Percentiles rank a stretch among this genome's conserved stretches.
phyloP scores from a whole-genome alignment of 306 rosid species.

The Erythrophleum fordii region DNA sequence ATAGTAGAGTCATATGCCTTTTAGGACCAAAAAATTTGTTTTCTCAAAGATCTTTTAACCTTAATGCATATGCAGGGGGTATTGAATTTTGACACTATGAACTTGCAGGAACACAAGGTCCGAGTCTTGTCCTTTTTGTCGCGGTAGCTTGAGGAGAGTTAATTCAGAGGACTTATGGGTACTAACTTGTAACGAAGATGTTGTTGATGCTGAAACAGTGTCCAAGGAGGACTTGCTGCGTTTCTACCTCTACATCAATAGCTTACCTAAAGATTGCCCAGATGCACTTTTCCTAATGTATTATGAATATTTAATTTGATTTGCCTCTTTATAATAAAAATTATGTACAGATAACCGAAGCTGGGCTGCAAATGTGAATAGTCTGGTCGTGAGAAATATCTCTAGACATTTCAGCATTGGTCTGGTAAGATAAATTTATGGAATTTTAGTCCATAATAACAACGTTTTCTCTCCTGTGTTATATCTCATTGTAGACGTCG shows the following conservation, averaged over 20 bases:
- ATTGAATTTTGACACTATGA: constrained; percentile 20
- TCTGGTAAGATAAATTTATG: constrained; percentile 46
- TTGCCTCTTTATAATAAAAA: constrained; percentile 38
- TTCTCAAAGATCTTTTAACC: too few relatives aligned
- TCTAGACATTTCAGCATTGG: constrained; percentile 36
- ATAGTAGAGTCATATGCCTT: not conserved
- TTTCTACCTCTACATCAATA: constrained; percentile 83
- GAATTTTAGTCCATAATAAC: constrained; percentile 42
- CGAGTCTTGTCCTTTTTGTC: constrained; percentile 93
- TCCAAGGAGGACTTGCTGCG: constrained; percentile 79
- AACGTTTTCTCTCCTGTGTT: constrained; percentile 30
- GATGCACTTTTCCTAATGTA: constrained; percentile 92
- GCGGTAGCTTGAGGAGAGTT: constrained; percentile 91
- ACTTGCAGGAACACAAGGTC: constrained; percentile 77
- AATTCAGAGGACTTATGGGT: constrained; percentile 97
- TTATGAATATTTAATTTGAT: constrained; percentile 80
- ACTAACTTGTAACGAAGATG: constrained; percentile 82
- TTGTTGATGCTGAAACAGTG: constrained; percentile 85
- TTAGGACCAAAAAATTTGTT: too few relatives aligned
- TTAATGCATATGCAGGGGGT: not conserved
- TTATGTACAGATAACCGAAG: constrained; percentile 68
- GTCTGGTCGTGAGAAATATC: constrained; percentile 63
- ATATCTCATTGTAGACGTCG: constrained; percentile 33
- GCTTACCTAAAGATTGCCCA: constrained; percentile 89
- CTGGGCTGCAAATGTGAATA: constrained; percentile 72